Base-by-base conservation (phyloP, 2,329 filamentous ascomycete genomes). In the Exophiala phaeomuriformis region DNA sequence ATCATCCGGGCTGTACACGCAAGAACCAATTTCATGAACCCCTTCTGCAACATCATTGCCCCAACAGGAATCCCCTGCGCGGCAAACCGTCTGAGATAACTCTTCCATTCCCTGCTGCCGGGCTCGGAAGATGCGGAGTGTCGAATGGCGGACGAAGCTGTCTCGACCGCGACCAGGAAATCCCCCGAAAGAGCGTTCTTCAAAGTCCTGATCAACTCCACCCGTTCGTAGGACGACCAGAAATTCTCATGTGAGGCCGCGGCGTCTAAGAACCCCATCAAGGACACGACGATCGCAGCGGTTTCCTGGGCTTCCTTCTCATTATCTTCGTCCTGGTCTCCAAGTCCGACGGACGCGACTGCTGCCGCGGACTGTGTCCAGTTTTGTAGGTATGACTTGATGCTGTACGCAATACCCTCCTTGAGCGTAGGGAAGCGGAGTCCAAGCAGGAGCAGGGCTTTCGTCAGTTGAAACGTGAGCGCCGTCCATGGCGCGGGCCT, bases 201-300 rank as follows among this genome's bases (percentile, higher is more conserved):
- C 33, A 95, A 71, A 45, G 82, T 79, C 56, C 86, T 80, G 10
- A 96, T 80, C 44, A 97, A 71, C 2, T 78, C 77, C 30, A 94
- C 71, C 49, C 90, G 82, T 61, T 93, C 86, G 2, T 81, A 78
- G 1, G 85, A 75, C 55, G 75, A 82, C 89, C 90, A 98, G 63
- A 96, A 91, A 57, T 84, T 80, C 6, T 85, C 81, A 66, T 90
- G 82, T 4, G 83, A 81, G 2, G 90, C 83, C 3, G 86, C 84
- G 27, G 90, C 90, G 65, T 91, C 83, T 49, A 98, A 72, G 66
- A 98, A 96, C 0, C 93, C 94, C 28, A 95, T 72, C n/a, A 98
- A 74, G 0, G 91, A 91, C 45, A 95, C 81, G 4, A 86, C 82
- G 60, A 95, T 81, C 12, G 86, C 88, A 49, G 89, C 82, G 49